Percentiles rank a stretch among this genome's conserved stretches.
These are phyloP conservation scores for Pythium phragmiticola DNA, from an alignment of 352 stramenopile species.

Conservation along the genomic window DNA sequence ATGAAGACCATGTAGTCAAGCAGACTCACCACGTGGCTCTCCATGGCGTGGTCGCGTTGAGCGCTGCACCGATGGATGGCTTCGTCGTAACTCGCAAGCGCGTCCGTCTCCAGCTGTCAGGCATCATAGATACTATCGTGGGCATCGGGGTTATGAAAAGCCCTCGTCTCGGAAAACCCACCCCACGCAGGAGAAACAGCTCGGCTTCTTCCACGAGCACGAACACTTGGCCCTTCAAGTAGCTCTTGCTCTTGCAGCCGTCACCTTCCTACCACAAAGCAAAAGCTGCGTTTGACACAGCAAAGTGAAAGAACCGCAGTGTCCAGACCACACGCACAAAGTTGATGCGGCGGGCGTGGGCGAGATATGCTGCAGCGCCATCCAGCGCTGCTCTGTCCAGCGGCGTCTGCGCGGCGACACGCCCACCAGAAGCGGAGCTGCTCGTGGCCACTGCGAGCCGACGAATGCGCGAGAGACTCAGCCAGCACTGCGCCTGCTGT, in stretches of 20 bases:
- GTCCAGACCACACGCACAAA: slow-evolving; percentile 6
- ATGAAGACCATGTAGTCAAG: neutral
- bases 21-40: slow-evolving; percentile 36
- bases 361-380: neutral
- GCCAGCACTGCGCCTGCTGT: slow-evolving; percentile 23
- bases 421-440: neutral
- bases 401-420: neutral
- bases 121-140: neutral
- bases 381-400: neutral
- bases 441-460: slow-evolving; percentile 10
- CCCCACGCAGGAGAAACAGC: slow-evolving; percentile 30
- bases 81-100: slow-evolving; percentile 34
- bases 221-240: slow-evolving; percentile 39
- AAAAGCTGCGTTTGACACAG: neutral
- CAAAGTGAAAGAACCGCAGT: neutral
- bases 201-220: slow-evolving; percentile 52
- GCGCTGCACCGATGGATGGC: slow-evolving; percentile 48
- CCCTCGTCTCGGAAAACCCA: slow-evolving; percentile 10
- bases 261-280: slow-evolving; percentile 21
- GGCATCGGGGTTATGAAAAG: neutral
- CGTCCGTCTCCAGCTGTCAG: slow-evolving; percentile 32
- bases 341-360: slow-evolving; percentile 10
- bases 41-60: slow-evolving; percentile 45
- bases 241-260: slow-evolving; percentile 28
- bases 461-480: slow-evolving; percentile 11